A percentile compares a stretch with the other conserved stretches of the same genome.
phyloP scores from a whole-genome alignment of 2,329 filamentous ascomycete genomes.

The Cladosporium cucumerinum region DNA sequence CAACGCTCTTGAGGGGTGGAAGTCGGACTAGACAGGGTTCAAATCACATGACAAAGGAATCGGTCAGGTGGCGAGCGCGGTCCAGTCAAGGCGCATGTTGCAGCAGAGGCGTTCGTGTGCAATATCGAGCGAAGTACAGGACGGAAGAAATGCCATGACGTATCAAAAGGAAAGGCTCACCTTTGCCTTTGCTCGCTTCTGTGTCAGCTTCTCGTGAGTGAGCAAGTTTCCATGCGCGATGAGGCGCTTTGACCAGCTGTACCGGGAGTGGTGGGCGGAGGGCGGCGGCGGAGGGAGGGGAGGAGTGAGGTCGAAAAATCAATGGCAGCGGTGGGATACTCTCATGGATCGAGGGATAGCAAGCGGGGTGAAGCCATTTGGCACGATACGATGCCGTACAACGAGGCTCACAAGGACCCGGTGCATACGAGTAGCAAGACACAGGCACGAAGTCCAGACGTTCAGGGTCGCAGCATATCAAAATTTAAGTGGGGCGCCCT shows the following conservation, averaged over 20 bases:
- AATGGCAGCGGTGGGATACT: background rate
- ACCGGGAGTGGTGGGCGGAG: background rate
- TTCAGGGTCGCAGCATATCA: constrained; percentile 1
- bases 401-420: background rate
- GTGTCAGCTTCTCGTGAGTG: constrained; percentile 17
- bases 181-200: constrained; percentile 13
- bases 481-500: background rate
- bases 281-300: background rate
- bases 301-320: background rate
- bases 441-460: background rate
- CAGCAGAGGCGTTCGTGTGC: background rate
- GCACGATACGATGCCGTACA: background rate
- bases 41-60: constrained; percentile 16
- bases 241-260: constrained; percentile 14
- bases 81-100: background rate
- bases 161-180: constrained; percentile 19
- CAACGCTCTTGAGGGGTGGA: constrained; percentile 3
- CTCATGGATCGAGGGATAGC: background rate
- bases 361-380: background rate
- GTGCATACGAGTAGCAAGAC: background rate
- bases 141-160: constrained; percentile 20
- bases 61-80: background rate
- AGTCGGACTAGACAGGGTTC: constrained; percentile 1
- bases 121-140: constrained; percentile 18
- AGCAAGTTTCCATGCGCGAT: constrained; percentile 26